Base-by-base conservation (phyloP, 805 yeast genomes). In the Scheffersomyces coipomensis region DNA sequence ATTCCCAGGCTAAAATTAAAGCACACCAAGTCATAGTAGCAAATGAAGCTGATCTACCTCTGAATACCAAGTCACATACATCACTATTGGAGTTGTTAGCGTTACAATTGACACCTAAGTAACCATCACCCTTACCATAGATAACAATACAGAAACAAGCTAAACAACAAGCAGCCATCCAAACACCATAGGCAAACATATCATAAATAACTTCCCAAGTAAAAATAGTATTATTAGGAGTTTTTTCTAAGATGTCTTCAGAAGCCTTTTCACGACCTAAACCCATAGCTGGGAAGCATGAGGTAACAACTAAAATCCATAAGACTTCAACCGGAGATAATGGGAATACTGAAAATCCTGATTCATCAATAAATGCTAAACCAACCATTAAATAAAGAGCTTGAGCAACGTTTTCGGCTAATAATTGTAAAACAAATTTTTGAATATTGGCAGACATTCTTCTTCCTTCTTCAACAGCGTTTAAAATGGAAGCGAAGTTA, bases 261-360 rank as follows among this genome's bases (percentile, higher is more conserved):
- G 53, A 43, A 12, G 73, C 73, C 38, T 48, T 57, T 45, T 67
- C 72, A 46, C 66, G 71, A 33, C 88, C 88, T 38, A 84, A 73
- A 19, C 91, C 90, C 87, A 85, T 83, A 16, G 90, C 90, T 32
- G 91, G 91, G 71, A 84, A 83, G 50, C 88, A 82, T 1, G 89
- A 81, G 1, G 91, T 84, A 30, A 83, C 77, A 55, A 85, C 88
- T 53, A 85, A 76, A 51, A 85, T 78, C 90, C 90, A 85, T 49
- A 85, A 66, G 6, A 83, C 88, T 61, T 85, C 88, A 43, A 85
- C 87, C 7, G 91, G 90, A 1, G 67, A 51, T 31, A 64, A 48
- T 12, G 68, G 68, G 48, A 64, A 64, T n/a, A 63, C 68, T 2
- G 68, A 63, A 38, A 38, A 58, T 4, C 68, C 66, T 17, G 51